Evolutionary conservation across 2,329 filamentous ascomycete species (phyloP).

Genomic region (Akanthomyces dipterigenus): DNA sequence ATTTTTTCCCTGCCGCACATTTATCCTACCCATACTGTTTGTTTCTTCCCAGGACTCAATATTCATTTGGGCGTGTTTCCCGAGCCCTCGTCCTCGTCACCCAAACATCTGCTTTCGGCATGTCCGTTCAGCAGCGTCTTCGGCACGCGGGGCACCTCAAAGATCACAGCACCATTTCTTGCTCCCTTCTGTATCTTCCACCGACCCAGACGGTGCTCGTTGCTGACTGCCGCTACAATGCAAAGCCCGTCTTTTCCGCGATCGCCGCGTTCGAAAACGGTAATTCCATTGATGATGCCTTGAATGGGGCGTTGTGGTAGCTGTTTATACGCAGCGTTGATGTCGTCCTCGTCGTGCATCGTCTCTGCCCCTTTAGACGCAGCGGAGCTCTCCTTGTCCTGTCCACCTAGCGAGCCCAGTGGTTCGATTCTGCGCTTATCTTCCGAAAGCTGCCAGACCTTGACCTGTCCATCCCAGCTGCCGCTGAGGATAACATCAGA

Average conservation of each 20-base stretch:
- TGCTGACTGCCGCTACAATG: slow-evolving; percentile 78
- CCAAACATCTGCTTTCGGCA: slow-evolving; percentile 28
- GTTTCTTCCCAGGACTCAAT: not conserved
- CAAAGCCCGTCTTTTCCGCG: slow-evolving; percentile 70
- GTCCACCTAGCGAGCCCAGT: slow-evolving; percentile 57
- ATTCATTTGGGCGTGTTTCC: not conserved
- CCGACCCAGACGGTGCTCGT: slow-evolving; percentile 76
- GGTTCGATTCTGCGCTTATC: slow-evolving; percentile 75
- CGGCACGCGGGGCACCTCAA: slow-evolving; percentile 60
- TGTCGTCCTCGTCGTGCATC: slow-evolving; percentile 21
- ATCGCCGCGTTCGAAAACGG: slow-evolving; percentile 78
- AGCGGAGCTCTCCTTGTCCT: not conserved
- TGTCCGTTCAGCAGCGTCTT: not conserved
- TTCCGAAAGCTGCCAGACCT: slow-evolving; percentile 76
- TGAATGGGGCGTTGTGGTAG: slow-evolving; percentile 36
- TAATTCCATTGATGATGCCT: slow-evolving; percentile 83
- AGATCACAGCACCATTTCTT: slow-evolving; percentile 79
- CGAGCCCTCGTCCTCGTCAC: slow-evolving; percentile 18
- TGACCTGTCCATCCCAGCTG: slow-evolving; percentile 82
- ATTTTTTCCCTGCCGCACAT: not conserved
- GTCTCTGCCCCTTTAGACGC: slow-evolving; percentile 13
- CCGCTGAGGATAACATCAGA: slow-evolving; percentile 86
- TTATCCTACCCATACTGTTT: not conserved
- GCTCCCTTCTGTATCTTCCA: slow-evolving; percentile 63
- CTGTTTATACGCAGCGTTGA: slow-evolving; percentile 20